These are phyloP conservation scores for Xylaria sp. DNA, from an alignment of 2,329 filamentous ascomycete genomes.

Conservation along the genomic window DNA sequence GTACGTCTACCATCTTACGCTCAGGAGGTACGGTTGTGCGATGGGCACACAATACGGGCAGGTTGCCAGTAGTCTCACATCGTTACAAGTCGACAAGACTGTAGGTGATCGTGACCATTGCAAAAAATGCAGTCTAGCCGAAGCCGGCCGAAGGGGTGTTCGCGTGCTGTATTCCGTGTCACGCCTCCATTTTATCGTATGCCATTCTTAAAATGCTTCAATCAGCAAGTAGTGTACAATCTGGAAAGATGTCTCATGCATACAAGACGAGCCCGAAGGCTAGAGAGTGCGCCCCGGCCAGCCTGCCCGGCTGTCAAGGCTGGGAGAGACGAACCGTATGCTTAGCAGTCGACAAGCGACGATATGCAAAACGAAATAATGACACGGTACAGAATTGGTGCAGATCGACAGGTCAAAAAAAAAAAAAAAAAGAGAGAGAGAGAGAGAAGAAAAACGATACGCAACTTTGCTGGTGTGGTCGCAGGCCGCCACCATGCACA, in stretches of 20 bases:
- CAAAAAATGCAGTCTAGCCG: not conserved
- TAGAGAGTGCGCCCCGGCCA: too few species aligned
- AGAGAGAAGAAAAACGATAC: not conserved
- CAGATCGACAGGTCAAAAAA: not conserved
- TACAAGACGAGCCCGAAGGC: not conserved
- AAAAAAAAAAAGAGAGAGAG: too few species aligned
- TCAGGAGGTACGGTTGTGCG: too few species aligned
- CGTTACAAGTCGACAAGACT: not conserved
- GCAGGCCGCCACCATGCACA: conserved; percentile 24
- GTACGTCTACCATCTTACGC: too few species aligned
- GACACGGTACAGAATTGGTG: not conserved
- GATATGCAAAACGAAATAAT: not conserved
- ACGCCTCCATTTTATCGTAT: not conserved
- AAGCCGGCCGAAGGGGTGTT: not conserved
- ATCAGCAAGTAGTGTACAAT: not conserved
- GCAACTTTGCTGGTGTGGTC: not conserved
- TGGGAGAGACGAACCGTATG: not conserved
- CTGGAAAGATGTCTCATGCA: too few species aligned
- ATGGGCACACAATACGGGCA: too few species aligned
- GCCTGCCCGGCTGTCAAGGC: not conserved
- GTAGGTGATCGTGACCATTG: too few species aligned
- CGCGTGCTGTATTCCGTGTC: not conserved
- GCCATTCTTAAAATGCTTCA: not conserved
- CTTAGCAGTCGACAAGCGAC: not conserved
- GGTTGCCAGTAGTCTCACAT: too few species aligned